Base-by-base conservation (phyloP, 2,329 filamentous ascomycete genomes). In the Aspergillus neotritici region DNA sequence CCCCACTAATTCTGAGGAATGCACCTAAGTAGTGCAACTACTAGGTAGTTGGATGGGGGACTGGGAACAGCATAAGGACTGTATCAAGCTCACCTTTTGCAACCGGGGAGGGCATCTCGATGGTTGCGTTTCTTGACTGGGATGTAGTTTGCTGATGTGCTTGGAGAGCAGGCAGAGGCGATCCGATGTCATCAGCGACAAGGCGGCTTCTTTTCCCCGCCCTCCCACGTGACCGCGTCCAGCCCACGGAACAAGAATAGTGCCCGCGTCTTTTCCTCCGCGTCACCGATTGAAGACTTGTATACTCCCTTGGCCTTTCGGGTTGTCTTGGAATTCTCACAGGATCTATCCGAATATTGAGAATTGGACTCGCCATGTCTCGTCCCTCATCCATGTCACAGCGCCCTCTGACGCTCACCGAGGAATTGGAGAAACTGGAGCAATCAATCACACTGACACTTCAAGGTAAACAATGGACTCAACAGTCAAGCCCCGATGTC, bases 361-460 rank as follows among this genome's bases (percentile, higher is more conserved):
- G 35, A 16, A 30, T 31, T 5, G 17, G 7, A 11, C 12, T 16
- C 9, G 59, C 30, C 17, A 79, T 79, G 77, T 76, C 76, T 39
- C 74, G 76, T 36, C 68, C 65, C 43, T 70, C 65, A 21, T 60
- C 67, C 15, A 65, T 70, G 12, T 63, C 73, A 7, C 70, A 74
- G 61, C 74, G 79, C 43, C 76, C 75, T 25, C 72, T 97, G 47
- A 87, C 87, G 4, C 75, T 96, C 47, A 95, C 91, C 0, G 93
- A 98, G 64, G 93, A 98, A 74, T 76, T 98, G 41, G 93, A 98
- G 70, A 90, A 85, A 66, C 74, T 98, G 4, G 93, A 98, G 66
- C 93, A 98, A 65, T 94, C 88, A 15, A 97, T 98, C 56, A 98
- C 93, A 0, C 75, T 97, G 32, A 97, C 91, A 0, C 75, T 98